Evolutionary conservation across 2,329 filamentous ascomycete species (phyloP), one percentile per base, ranked within the genome.

Genomic region (Pyricularia sp.): DNA sequence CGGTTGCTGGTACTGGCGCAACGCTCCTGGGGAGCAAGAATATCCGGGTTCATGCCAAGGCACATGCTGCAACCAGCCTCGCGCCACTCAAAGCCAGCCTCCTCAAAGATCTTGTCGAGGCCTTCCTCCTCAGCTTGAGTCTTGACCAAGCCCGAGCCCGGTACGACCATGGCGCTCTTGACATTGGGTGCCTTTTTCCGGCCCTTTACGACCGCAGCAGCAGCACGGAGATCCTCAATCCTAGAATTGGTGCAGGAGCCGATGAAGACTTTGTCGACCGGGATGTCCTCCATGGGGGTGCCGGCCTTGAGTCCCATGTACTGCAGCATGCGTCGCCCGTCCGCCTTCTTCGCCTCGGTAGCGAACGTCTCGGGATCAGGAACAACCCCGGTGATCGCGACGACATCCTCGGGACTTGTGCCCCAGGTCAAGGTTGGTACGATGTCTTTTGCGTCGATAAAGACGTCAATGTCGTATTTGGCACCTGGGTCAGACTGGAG

Each of bases 41-140:
- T 98, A 78, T 99, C 95, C 0, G 95, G 94, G 84, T 99, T 99
- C 94, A 99, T 99, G 78, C 95, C 95, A 69, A 99, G 86, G 78
- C 95, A 98, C 95, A 99, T 99, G 71, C 92, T 97, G 86, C 95
- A 99, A 66, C 95, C 95, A 73, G 95, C 95, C 82, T 99, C 95
- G 77, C 95, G 89, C 94, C 94, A 98, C 79, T 98, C 94, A 73
- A 98, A 98, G 9, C 95, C 95, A 66, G 95, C 94, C 71, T 97
- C 92, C 10, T 82, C 77, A 80, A 99, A 98, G 77, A 97, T 91
- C 83, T 93, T 92, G 81, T 98, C 92, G 4, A 99, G 88, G 68
- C 94, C 94, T 80, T 98, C 95, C 2, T 87, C 83, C 81, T 99
- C 94, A 6, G 95, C 95, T 79, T 93, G 91, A 70, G 90, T 88